Percentiles rank a stretch among this genome's conserved stretches.
These are phyloP conservation scores for Naganishia cerealis DNA, from an alignment of 1,284 basidiomycete species.

Conservation along the genomic window DNA sequence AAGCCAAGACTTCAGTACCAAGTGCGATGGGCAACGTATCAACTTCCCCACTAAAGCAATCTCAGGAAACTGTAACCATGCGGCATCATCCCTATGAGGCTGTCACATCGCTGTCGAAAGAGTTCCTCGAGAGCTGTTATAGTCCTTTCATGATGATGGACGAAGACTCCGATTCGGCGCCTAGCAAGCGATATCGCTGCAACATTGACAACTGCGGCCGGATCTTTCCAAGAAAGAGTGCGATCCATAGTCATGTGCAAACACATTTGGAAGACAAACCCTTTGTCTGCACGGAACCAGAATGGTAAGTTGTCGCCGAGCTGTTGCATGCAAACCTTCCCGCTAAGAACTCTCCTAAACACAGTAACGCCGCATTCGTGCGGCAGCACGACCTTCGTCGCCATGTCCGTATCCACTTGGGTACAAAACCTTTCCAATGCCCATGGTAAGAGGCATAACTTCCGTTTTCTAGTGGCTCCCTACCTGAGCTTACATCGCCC, in stretches of 20 bases:
- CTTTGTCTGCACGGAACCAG: conserved; percentile 51
- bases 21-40: not conserved
- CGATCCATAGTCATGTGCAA: conserved; percentile 57
- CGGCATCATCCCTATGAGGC: conserved; percentile 11
- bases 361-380: conserved; percentile 54
- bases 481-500: not conserved
- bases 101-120: conserved; percentile 26
- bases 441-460: conserved; percentile 47
- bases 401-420: conserved; percentile 56
- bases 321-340: not conserved
- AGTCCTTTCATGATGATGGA: conserved; percentile 42
- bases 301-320: conserved; percentile 46
- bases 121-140: conserved; percentile 42
- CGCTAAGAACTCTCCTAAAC: conserved; percentile 7
- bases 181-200: conserved; percentile 52
- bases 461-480: not conserved
- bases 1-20: not conserved
- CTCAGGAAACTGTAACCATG: conserved; percentile 2
- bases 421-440: conserved; percentile 55
- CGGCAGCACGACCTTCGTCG: conserved; percentile 56
- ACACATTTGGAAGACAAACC: conserved; percentile 59
- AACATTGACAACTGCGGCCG: conserved; percentile 55
- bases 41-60: not conserved
- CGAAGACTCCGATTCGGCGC: conserved; percentile 35
- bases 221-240: conserved; percentile 55